Base-by-base conservation (phyloP, 345 rosid genomes). In the Kernera saxatilis region DNA sequence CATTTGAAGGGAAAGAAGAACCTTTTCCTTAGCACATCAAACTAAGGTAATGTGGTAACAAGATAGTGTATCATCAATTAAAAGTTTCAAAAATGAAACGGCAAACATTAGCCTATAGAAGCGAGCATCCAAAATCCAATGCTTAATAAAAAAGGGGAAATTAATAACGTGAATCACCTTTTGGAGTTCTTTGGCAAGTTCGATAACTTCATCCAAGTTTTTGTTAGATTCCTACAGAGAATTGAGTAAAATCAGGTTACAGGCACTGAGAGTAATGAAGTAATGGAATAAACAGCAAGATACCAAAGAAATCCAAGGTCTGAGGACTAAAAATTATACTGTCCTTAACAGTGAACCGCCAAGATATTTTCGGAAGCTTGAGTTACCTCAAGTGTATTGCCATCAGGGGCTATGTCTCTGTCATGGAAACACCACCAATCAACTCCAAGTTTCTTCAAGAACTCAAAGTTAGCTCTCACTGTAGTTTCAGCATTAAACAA, bases 401-500 rank as follows among this genome's bases (percentile, higher is more conserved):
- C 97, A 61, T 89, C 92, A 18, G 97, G 97, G 29, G 99, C 96
- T 11, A 94, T 88, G 79, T 94, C 97, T 67, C 97, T 88, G 73
- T 94, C 99, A 67, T 94, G 99, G 79, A 94, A 94, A 78, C 97
- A 91, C 99, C 99, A 91, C 67, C 77, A 46, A 51, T 91, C 95
- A 81, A 94, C 92, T 69, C 99, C 99, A 69, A 94, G 88, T 81
- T 91, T 94, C 77, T 85, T 80, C 57, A 91, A 67, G 74, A 94
- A 89, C 88, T 94, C 99, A 67, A 94, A 91, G 82, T 94, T 94
- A 63, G 96, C 99, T 74, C 96, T 89, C 99, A 94, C 99, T 94
- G 78, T 40, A 70, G 69, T 52, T 46, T 33, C 48, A 56, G 0
- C 55, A 69, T 27, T 36, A 67, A 54, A 27, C 12, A 60, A 27